Conservation (phyloP, 441 rosid genomes). For the Adansonia gregorii region DNA sequence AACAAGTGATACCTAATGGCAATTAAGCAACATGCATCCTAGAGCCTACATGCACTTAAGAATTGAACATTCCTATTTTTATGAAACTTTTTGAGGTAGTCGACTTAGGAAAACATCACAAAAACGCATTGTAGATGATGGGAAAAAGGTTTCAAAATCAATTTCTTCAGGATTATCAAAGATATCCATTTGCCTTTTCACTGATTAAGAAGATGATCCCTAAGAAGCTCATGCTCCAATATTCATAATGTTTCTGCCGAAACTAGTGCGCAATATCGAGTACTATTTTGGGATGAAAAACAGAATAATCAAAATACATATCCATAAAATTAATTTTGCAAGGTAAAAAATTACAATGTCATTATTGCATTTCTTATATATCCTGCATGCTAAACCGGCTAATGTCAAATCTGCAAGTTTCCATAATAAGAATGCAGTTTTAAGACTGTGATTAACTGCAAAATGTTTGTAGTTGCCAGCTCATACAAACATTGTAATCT, state of each 20-base stretch:
- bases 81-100: neutral
- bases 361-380: neutral
- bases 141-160: slow-evolving; percentile 6
- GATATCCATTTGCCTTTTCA: neutral
- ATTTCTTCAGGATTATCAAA: slow-evolving; percentile 11
- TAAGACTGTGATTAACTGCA: neutral
- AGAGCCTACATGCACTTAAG: neutral
- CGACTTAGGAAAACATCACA: neutral
- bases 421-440: slow-evolving; percentile 1
- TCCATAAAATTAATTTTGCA: neutral
- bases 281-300: slow-evolving; percentile 1
- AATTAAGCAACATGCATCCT: slow-evolving; percentile 3
- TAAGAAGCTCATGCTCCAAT: neutral
- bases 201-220: neutral
- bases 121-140: neutral
- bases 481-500: neutral
- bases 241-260: neutral
- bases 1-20: slow-evolving; percentile 7
- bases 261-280: neutral
- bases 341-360: neutral
- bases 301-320: neutral
- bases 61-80: slow-evolving; percentile 3
- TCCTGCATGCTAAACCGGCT: slow-evolving; percentile 5
- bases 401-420: neutral
- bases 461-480: neutral